These are phyloP conservation scores for Candida ipomoeae DNA, from an alignment of 805 yeast species.

Conservation along the genomic window DNA sequence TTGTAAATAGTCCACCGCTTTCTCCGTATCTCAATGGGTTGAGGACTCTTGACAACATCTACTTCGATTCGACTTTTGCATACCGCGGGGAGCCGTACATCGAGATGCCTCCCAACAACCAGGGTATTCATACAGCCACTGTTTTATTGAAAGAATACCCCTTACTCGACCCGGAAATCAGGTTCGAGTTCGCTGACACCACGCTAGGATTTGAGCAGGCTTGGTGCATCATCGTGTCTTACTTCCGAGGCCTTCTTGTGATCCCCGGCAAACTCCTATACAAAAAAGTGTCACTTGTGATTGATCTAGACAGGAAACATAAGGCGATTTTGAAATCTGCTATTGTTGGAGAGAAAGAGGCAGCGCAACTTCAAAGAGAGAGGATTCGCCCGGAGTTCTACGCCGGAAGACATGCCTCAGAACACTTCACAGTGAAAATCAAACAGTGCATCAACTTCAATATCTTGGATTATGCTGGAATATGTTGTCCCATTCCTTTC, in stretches of 20 bases:
- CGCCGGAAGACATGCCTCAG: conserved; percentile 2
- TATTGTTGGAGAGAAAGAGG: not conserved
- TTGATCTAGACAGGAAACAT: conserved; percentile 8
- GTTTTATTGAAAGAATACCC: conserved; percentile 42
- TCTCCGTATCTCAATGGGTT: conserved; percentile 38
- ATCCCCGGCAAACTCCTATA: conserved; percentile 3
- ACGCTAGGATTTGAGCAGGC: conserved; percentile 52
- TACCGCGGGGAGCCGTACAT: conserved; percentile 48
- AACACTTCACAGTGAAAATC: conserved; percentile 22
- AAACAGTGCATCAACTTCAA: conserved; percentile 37
- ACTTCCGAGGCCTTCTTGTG: conserved; percentile 17
- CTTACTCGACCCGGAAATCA: conserved; percentile 30
- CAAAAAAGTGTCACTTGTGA: conserved; percentile 4
- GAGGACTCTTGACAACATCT: conserved; percentile 39
- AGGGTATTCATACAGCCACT: conserved; percentile 35
- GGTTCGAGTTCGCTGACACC: conserved; percentile 38
- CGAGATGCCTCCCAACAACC: conserved; percentile 38
- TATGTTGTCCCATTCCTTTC: conserved; percentile 25
- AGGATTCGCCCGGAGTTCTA: conserved; percentile 5
- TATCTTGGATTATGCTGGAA: conserved; percentile 29
- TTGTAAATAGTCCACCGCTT: conserved; percentile 36
- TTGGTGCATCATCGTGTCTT: conserved; percentile 36
- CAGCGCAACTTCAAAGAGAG: not conserved
- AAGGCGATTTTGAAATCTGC: not conserved
- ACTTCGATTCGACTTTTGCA: conserved; percentile 53